These are phyloP conservation scores for Sugiyamaella americana DNA, from an alignment of 805 yeast genomes.

Conservation along the genomic window DNA sequence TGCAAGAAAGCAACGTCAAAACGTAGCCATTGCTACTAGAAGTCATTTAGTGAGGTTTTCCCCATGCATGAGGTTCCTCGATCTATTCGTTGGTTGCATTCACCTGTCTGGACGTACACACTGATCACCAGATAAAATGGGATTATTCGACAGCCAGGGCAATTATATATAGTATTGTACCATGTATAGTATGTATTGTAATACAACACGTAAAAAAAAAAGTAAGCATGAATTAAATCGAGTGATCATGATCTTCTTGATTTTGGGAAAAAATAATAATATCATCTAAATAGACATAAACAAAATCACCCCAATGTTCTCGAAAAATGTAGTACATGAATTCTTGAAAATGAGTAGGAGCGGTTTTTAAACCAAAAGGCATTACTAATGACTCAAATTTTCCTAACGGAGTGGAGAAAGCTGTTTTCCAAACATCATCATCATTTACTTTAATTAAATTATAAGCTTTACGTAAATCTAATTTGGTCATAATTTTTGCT, in stretches of 20 bases:
- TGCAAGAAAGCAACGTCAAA: too few relatives aligned
- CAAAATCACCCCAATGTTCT: background rate
- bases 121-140: too few relatives aligned
- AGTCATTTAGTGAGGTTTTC: too few relatives aligned
- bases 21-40: too few relatives aligned
- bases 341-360: slow-evolving; percentile 27
- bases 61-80: too few relatives aligned
- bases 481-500: background rate
- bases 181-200: too few relatives aligned
- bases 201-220: too few relatives aligned
- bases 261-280: background rate
- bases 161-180: too few relatives aligned
- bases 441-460: background rate
- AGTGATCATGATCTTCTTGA: background rate
- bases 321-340: slow-evolving; percentile 4
- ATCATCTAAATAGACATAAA: background rate
- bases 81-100: too few relatives aligned
- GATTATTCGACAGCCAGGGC: too few relatives aligned
- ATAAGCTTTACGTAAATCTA: background rate
- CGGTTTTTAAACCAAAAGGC: slow-evolving; percentile 28
- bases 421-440: slow-evolving; percentile 1
- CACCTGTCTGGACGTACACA: too few relatives aligned
- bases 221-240: too few relatives aligned
- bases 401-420: slow-evolving; percentile 22
- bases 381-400: slow-evolving; percentile 24